These are phyloP conservation scores for Periconia macrospinosa DNA, from an alignment of 2,329 filamentous ascomycete genomes.

Conservation along the genomic window DNA sequence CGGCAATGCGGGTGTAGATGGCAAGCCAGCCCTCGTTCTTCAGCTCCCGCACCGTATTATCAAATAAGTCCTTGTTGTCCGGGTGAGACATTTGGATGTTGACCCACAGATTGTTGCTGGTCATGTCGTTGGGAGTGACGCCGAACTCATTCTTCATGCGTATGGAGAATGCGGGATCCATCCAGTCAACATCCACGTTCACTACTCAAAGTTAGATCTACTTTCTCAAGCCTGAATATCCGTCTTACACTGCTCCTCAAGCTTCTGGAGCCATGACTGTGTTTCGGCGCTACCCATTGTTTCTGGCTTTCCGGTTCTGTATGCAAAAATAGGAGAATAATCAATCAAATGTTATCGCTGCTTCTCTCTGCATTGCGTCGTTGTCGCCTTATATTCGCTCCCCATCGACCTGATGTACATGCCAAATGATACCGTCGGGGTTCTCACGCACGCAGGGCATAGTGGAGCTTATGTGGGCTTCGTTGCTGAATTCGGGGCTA, in stretches of 20 bases:
- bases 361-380: background rate
- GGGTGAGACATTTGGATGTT: slow-evolving; percentile 50
- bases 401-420: background rate
- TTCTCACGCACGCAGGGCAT: slow-evolving; percentile 25
- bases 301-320: background rate
- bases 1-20: slow-evolving; percentile 54
- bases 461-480: slow-evolving; percentile 19
- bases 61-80: slow-evolving; percentile 49
- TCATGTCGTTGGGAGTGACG: slow-evolving; percentile 53
- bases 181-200: slow-evolving; percentile 57
- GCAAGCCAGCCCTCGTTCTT: slow-evolving; percentile 52
- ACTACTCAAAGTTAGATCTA: slow-evolving; percentile 34
- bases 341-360: background rate
- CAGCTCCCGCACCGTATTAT: slow-evolving; percentile 47
- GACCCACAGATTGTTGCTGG: slow-evolving; percentile 55
- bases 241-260: slow-evolving; percentile 45
- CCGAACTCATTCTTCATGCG: slow-evolving; percentile 36
- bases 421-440: background rate
- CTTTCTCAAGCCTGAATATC: background rate
- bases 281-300: slow-evolving; percentile 36
- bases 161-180: slow-evolving; percentile 54
- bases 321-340: background rate
- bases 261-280: slow-evolving; percentile 49
- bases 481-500: background rate
- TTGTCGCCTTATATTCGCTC: background rate